Evolutionary conservation across 1,139 yeast genomes (phyloP), one percentile per base, ranked within the genome.

Genomic region (Suhomyces ambrosiae): DNA sequence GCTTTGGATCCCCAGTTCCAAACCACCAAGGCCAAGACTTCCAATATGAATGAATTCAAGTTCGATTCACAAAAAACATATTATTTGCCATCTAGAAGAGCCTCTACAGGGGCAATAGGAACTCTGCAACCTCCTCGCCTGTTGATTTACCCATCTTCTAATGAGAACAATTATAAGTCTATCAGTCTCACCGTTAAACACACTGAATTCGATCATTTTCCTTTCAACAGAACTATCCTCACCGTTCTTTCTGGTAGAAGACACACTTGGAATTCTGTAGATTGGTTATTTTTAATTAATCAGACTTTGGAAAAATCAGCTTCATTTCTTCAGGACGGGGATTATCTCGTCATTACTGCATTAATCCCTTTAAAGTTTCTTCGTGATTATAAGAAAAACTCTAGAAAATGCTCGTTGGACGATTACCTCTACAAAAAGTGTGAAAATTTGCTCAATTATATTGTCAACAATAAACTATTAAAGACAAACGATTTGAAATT

Each of bases 1-100:
- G 79, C 75, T 4, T 57, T 81, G 50, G 89, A 82, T 56, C 69
- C 76, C 2, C 85, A 79, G 49, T 81, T 68, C 49, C 47, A 43
- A 41, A 50, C 61, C 18, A 60, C 71, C 9, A 58, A 54, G 42
- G 57, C 67, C 7, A 65, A 58, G 38, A 51, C 58, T 3, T 49
- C 63, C 12, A 61, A 67, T 35, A 53, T 70, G 33, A 63, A 63
- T 39, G 56, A 61, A 42, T 70, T 67, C 51, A 69, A 68, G 46
- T 71, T 71, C 45, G 75, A 70, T 51, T 56, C 60, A 24, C 68
- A 62, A 35, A 60, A 60, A 29, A 65, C 71, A 1, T 68, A 62
- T 47, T 68, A 66, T 47, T 45, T 60, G 13, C 61, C 67, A 3
- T 8, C 33, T 30, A 12, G 44, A 27, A 25, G 37, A 4, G 27